Conservation (phyloP, 495 filamentous ascomycete genomes). For the Aspergillus coremiiformis region DNA sequence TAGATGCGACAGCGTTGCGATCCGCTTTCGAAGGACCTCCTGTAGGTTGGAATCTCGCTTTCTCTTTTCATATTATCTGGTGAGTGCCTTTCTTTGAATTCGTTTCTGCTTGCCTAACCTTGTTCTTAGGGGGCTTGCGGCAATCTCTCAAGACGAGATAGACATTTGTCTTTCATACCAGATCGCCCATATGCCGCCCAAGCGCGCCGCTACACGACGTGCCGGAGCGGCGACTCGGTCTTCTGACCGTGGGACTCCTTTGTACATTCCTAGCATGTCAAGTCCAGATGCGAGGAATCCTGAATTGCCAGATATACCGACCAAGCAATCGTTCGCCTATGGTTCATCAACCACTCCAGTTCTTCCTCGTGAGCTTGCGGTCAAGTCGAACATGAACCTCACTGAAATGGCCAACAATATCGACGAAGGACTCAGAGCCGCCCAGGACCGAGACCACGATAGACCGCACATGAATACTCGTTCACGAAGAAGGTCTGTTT, state of each 20-base stretch:
- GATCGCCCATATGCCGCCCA: conserved; percentile 21
- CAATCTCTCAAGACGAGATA: not conserved
- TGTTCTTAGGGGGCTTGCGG: not conserved
- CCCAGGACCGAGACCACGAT: conserved; percentile 17
- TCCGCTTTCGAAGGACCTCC: not conserved
- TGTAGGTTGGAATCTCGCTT: not conserved
- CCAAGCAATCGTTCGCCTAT: conserved; percentile 29
- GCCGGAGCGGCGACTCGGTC: conserved; percentile 3
- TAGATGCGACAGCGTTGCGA: not conserved
- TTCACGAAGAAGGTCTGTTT: conserved; percentile 7
- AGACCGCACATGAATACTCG: conserved; percentile 4
- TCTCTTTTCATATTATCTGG: not conserved
- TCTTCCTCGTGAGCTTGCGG: conserved; percentile 19
- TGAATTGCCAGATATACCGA: conserved; percentile 23
- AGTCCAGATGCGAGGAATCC: conserved; percentile 9
- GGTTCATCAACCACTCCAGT: conserved; percentile 23
- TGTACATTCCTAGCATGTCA: conserved; percentile 9
- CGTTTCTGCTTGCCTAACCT: not conserved
- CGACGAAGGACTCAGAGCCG: conserved; percentile 17
- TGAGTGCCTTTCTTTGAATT: not conserved
- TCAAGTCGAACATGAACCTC: conserved; percentile 16
- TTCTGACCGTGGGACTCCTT: conserved; percentile 6
- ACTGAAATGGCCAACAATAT: conserved; percentile 21
- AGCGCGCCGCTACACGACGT: conserved; percentile 13
- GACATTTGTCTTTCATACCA: not conserved